These are phyloP conservation scores for Talaromyces sp. DNA, from an alignment of 2,329 filamentous ascomycete genomes.

Conservation along the genomic window DNA sequence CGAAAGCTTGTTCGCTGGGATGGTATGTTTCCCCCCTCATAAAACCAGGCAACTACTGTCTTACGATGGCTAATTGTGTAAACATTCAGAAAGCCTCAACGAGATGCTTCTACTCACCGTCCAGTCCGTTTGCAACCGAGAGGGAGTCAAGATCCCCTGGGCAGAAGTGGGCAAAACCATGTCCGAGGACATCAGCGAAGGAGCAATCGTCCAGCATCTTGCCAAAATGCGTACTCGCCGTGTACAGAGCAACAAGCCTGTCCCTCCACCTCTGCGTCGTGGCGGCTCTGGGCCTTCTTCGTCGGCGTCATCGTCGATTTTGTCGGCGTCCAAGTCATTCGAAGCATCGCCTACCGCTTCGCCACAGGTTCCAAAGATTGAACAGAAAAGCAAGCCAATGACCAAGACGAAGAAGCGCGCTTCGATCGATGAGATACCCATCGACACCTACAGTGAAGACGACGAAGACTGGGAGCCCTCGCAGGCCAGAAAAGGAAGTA, in stretches of 20 bases:
- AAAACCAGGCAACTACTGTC: neutral
- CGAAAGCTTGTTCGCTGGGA: conserved; percentile 39
- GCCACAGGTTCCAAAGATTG: neutral
- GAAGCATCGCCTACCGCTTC: neutral
- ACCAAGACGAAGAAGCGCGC: conserved; percentile 8
- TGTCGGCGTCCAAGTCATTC: conserved; percentile 8
- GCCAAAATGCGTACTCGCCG: conserved; percentile 38
- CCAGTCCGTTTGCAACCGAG: conserved; percentile 34
- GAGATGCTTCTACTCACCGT: conserved; percentile 37
- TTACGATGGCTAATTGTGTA: neutral
- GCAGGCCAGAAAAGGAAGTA: neutral
- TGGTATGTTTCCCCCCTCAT: conserved; percentile 23
- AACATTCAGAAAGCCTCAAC: conserved; percentile 35
- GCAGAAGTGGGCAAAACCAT: conserved; percentile 32
- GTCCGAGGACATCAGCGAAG: conserved; percentile 35
- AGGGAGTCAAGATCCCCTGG: conserved; percentile 39
- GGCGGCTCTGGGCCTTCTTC: conserved; percentile 17
- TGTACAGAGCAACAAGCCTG: conserved; percentile 22
- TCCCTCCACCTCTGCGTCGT: conserved; percentile 37
- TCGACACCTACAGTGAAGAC: neutral
- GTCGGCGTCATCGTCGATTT: neutral
- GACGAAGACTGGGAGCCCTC: conserved; percentile 5
- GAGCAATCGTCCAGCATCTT: conserved; percentile 43
- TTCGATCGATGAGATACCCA: conserved; percentile 2
- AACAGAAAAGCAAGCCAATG: neutral